A percentile compares a stretch with the other conserved stretches of the same genome.
phyloP scores from a whole-genome alignment of 805 yeast species.

The Maudiozyma barnettii region DNA sequence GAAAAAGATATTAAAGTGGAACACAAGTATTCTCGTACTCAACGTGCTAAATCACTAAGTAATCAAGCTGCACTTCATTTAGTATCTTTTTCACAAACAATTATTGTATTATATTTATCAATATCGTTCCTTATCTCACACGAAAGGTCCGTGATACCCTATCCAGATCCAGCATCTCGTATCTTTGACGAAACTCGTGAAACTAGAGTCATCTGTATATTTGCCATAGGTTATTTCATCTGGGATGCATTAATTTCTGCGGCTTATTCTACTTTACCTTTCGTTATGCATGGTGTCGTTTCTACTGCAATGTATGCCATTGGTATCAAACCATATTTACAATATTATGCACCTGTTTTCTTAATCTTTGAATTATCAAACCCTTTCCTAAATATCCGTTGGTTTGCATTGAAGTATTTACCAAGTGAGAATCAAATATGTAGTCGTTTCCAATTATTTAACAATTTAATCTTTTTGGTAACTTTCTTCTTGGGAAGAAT shows the following conservation, averaged over 20 bases:
- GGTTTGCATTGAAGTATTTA: constrained; percentile 49
- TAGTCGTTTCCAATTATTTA: neutral
- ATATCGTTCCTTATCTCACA: constrained; percentile 10
- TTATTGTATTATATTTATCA: constrained; percentile 46
- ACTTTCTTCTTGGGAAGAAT: constrained; percentile 68
- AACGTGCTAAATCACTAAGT: constrained; percentile 11
- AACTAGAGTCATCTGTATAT: constrained; percentile 24
- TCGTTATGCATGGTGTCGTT: constrained; percentile 61
- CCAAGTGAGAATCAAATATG: constrained; percentile 33
- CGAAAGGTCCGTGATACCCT: constrained; percentile 4
- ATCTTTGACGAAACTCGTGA: constrained; percentile 19
- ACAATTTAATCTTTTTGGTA: constrained; percentile 40
- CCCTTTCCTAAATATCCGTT: constrained; percentile 80
- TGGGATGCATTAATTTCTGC: constrained; percentile 74
- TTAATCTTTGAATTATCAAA: constrained; percentile 77
- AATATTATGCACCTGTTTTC: constrained; percentile 71
- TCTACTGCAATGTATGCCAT: constrained; percentile 64
- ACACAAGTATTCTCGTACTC: constrained; percentile 5
- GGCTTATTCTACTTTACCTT: constrained; percentile 50
- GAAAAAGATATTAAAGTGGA: constrained; percentile 3
- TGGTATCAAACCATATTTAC: constrained; percentile 59
- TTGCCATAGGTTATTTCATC: constrained; percentile 66
- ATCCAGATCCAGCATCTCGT: constrained; percentile 17
- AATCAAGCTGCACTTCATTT: constrained; percentile 43
- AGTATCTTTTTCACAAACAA: constrained; percentile 76